Percentiles rank a stretch among this genome's conserved stretches.
These are phyloP conservation scores for Adansonia digitata DNA, from an alignment of 345 rosid species.

Conservation along the genomic window DNA sequence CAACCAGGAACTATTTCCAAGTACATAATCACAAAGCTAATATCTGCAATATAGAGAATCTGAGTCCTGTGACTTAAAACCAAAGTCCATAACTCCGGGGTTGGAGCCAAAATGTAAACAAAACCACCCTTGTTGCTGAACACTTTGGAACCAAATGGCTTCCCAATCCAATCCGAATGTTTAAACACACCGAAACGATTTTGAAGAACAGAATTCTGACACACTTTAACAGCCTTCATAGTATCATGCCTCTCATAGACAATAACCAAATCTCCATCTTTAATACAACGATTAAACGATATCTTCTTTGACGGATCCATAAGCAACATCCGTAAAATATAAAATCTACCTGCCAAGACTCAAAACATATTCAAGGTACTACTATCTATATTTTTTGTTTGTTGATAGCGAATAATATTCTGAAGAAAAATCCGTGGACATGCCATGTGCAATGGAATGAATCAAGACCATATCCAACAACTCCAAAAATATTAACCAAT, in stretches of 20 bases:
- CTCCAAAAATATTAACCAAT: not conserved
- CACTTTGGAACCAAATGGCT: slow-evolving; percentile 89
- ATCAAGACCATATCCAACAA: not conserved
- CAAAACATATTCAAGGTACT: not conserved
- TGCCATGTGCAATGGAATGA: not conserved
- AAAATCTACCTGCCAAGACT: slow-evolving; percentile 6
- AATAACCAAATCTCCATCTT: slow-evolving; percentile 73
- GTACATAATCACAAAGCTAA: slow-evolving; percentile 70
- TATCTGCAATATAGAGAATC: slow-evolving; percentile 93
- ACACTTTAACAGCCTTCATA: slow-evolving; percentile 75
- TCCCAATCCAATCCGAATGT: slow-evolving; percentile 93
- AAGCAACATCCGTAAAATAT: slow-evolving; percentile 43
- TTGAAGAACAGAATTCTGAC: slow-evolving; percentile 55
- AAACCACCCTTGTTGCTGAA: slow-evolving; percentile 82
- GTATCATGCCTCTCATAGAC: slow-evolving; percentile 78
- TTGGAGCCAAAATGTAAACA: slow-evolving; percentile 75
- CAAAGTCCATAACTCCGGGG: slow-evolving; percentile 90
- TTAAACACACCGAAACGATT: slow-evolving; percentile 85
- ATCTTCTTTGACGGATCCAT: slow-evolving; percentile 45
- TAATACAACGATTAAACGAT: slow-evolving; percentile 48
- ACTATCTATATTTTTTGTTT: too few relatives aligned
- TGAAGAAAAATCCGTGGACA: not conserved
- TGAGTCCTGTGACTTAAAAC: slow-evolving; percentile 95
- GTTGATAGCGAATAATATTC: not conserved
- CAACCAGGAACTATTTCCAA: slow-evolving; percentile 90